Base-by-base conservation (phyloP, 805 yeast genomes). In the Lipomyces japonicus region DNA sequence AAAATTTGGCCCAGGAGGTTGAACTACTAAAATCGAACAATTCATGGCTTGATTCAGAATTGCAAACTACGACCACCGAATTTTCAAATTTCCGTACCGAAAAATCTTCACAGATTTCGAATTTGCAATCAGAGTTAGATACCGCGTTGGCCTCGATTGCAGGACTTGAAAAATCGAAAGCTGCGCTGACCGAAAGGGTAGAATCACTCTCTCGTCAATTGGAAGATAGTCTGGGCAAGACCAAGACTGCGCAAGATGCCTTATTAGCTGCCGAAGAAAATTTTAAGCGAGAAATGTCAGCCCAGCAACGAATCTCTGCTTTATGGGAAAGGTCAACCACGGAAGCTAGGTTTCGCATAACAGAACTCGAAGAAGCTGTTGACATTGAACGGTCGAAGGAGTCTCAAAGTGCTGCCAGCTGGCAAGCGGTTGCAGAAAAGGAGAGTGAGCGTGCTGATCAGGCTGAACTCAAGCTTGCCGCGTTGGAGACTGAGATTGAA, bases 231-330 rank as follows among this genome's bases (percentile, higher is more conserved):
- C 63, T 77, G 24, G 57, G 71, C 1, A 71, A 77, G 47, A 64
- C 79, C 23, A 77, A 76, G 55, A 68, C 72, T 3, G 63, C 82
- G 24, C 73, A 73, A 22, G 79, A 75, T 55, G 69, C 73, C 24
- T 55, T 69, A 10, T 64, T 73, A 1, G 50, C 64, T 1, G 72
- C 73, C 34, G 75, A 79, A 55, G 78, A 74, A 31, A 77, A 74
- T 32, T 80, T 79, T 60, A 57, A 75, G 18, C 74, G 75, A 28
- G 89, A 83, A 61, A 75, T 81, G 67, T 64, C 78, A 1, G 67
- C 78, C 39, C 86, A 83, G 64, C 82, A 82, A 43, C 79, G 84
- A 43, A 66, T 82, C 34, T 70, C 79, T 3, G 79, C 76, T 38
- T 68, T 85, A 16, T 71, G 82, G 47, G 80, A 81, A 44, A 75